phyloP scores from a whole-genome alignment of 371 early-diverging fungal genomes.

The Actinomucor elegans region DNA sequence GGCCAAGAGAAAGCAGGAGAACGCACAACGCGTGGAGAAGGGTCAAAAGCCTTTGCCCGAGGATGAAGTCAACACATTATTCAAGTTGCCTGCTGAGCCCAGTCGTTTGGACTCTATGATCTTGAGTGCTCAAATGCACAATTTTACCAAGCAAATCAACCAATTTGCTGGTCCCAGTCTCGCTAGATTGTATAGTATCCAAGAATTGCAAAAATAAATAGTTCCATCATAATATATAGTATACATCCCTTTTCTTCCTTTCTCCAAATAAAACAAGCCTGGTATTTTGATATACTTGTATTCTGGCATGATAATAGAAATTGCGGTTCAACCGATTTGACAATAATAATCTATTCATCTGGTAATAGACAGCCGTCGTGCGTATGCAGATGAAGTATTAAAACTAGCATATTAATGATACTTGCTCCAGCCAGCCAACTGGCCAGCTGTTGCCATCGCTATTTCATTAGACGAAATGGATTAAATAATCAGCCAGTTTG shows the following conservation, averaged over 20 bases:
- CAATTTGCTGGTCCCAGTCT: constrained; percentile 89
- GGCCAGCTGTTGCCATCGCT: too few species aligned
- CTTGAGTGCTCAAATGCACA: constrained; percentile 86
- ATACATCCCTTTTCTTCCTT: not conserved
- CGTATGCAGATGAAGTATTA: too few species aligned
- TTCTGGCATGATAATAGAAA: constrained; percentile 6
- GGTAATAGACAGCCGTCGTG: too few species aligned
- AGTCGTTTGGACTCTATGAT: constrained; percentile 88
- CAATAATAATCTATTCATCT: too few species aligned
- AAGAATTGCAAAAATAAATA: constrained; percentile 73
- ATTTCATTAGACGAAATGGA: too few species aligned
- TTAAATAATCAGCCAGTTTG: too few species aligned
- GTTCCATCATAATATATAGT: not conserved
- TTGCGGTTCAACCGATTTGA: too few species aligned
- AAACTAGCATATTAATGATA: too few species aligned
- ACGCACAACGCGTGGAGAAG: constrained; percentile 69
- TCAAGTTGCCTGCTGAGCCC: constrained; percentile 82
- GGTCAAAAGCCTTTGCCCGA: constrained; percentile 82
- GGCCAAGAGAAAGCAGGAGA: constrained; percentile 71
- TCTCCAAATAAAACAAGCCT: too few species aligned
- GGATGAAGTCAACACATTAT: constrained; percentile 71
- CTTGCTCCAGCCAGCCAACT: too few species aligned
- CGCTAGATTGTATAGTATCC: constrained; percentile 77
- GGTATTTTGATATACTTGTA: too few species aligned
- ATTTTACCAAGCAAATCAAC: constrained; percentile 89